Conservation (phyloP, 2,329 filamentous ascomycete species). For the Cercospora berteroae region DNA sequence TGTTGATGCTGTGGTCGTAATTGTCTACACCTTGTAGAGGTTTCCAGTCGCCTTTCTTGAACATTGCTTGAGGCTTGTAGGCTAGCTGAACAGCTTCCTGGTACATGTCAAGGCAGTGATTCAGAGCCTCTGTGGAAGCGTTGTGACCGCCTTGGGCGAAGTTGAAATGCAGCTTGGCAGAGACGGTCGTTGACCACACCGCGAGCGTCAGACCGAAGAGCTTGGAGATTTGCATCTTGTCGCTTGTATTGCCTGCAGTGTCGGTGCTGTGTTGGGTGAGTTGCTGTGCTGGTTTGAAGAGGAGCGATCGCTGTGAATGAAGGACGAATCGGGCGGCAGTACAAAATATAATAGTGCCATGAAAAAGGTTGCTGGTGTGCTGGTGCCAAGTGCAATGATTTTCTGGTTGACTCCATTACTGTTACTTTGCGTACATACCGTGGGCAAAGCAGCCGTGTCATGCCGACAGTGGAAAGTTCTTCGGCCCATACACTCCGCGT, state of each 20-base stretch:
- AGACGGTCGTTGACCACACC: not conserved
- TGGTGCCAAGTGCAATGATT: not conserved
- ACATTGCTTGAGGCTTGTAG: not conserved
- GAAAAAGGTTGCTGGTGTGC: not conserved
- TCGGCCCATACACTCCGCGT: not conserved
- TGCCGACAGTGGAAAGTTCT: not conserved
- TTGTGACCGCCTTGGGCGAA: not conserved
- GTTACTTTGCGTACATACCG: not conserved
- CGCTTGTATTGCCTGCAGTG: not conserved
- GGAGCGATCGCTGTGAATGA: not conserved
- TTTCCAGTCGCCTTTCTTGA: not conserved
- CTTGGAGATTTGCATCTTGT: not conserved
- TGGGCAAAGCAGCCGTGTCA: not conserved
- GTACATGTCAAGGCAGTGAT: conserved; percentile 1
- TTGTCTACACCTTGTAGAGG: not conserved
- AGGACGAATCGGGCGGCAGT: not conserved
- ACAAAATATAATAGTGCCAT: not conserved
- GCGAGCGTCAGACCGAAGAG: not conserved
- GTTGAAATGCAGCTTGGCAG: not conserved
- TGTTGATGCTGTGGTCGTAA: not conserved
- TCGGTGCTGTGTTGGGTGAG: not conserved
- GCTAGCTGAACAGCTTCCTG: not conserved
- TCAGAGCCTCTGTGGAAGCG: not conserved
- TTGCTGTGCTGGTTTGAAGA: not conserved
- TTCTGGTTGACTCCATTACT: not conserved